A percentile compares a stretch with the other conserved stretches of the same genome.
Evolutionary conservation across 805 yeast species (phyloP).

Genomic region (Candida boleticola): DNA sequence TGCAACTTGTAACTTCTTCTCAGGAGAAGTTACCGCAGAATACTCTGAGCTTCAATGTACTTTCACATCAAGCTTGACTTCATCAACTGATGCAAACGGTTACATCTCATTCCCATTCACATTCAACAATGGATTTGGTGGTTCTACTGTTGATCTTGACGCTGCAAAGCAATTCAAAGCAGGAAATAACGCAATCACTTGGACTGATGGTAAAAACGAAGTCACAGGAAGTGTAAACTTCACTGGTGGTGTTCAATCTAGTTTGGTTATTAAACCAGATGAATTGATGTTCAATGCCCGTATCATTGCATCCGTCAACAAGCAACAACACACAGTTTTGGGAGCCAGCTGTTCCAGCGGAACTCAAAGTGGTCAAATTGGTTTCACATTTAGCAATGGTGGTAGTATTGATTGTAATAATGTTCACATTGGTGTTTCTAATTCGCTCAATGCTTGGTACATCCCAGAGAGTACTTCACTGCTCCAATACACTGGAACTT

Average conservation of each 20-base stretch:
- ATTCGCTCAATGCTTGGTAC: conserved; percentile 20
- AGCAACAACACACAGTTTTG: not conserved
- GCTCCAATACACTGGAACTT: conserved; percentile 10
- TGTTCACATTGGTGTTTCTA: conserved; percentile 19
- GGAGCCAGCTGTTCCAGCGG: conserved; percentile 12
- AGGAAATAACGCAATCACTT: conserved; percentile 15
- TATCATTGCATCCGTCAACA: not conserved
- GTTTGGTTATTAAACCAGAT: not conserved
- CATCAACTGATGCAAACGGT: conserved; percentile 1
- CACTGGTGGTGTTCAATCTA: not conserved
- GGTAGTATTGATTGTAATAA: conserved; percentile 19
- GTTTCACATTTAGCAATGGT: conserved; percentile 12
- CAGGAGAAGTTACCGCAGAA: conserved; percentile 8
- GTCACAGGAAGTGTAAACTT: conserved; percentile 12
- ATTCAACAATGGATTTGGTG: conserved; percentile 3
- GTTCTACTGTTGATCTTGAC: conserved; percentile 9
- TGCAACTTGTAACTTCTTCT: conserved; percentile 10
- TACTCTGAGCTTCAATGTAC: conserved; percentile 4
- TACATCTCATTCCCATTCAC: not conserved
- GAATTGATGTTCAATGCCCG: not conserved
- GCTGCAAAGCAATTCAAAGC: conserved; percentile 8
- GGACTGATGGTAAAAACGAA: conserved; percentile 14
- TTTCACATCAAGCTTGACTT: not conserved
- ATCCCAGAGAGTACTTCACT: conserved; percentile 11
- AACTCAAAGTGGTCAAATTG: conserved; percentile 19